Evolutionary conservation across 805 yeast species (phyloP), one percentile per base, ranked within the genome.

Genomic region (Ogataea wickerhamii): DNA sequence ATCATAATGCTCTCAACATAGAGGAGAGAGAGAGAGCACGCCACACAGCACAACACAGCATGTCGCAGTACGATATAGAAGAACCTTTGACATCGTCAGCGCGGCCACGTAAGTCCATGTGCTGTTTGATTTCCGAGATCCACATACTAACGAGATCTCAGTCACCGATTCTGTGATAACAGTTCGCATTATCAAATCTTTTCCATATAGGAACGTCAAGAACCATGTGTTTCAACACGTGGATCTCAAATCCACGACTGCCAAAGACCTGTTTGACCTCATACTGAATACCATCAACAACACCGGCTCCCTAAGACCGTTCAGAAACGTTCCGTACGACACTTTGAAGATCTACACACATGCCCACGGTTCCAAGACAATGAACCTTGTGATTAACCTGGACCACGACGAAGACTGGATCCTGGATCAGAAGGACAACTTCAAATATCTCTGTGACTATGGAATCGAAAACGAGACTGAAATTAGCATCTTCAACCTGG

Each of bases 291-390:
- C 61, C 8, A 71, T 76, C 34, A 60, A 64, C n/a, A 56, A 56
- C 1, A 73, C 82, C 4, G 87, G 93, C 5, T 78, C 76, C 0
- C 75, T 80, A 42, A 72, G 96, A 53, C 95, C 98, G 2, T 89
- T 79, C 61, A 72, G 97, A 54, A 84, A 73, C 43, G 85, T 86
- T 7, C 68, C 63, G 0, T 84, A 78, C 46, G 85, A 91, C 55
- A 70, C 89, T 0, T 59, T 91, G 40, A 93, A 93, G 61, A 73
- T 93, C 5, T 93, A 93, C 64, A 84, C 96, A 20, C 88, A 87
- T 56, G 98, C 98, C 0, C 98, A 91, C 60, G 93, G 94, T 10
- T 76, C 95, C 21, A 93, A 93, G 64, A 86, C 96, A 2, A 83
- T 88, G 78, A 88, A 93, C 56, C 70, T 93, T 48, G 93, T 88